Base-by-base conservation (phyloP, 768 basidiomycete species). In the Boletus rubescentipes region DNA sequence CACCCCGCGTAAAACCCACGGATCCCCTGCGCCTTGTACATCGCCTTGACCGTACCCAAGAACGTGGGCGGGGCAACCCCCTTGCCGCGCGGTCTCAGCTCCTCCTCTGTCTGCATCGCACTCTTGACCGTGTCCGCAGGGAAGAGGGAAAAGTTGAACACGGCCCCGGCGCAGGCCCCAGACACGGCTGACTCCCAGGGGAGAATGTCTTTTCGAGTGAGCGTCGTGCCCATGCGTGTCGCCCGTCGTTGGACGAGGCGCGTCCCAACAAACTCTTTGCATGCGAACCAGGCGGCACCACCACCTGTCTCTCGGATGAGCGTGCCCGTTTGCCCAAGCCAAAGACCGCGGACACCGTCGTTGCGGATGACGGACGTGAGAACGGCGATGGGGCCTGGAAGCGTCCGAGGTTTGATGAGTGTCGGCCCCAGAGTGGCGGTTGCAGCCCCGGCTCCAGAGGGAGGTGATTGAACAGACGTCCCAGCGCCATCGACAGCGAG, bases 61-160 rank as follows among this genome's bases (percentile, higher is more conserved):
- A 77, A 88, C 75, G 66, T 82, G 62, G 73, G 71, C 59, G 47
- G 62, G 36, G 66, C 51, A 39, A 55, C 55, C 15, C 68, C 61
- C 53, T 62, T 69, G 40, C 72, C 71, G 29, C 77, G 68, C 36
- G 86, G 83, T 9, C 89, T 77, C 52, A 96, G 77, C 71, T 97
- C 95, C 49, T 90, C 89, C 68, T 88, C 89, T 0, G 96, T 98
- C 77, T 98, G 96, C 67, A 98, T 91, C 53, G 92, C 81, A 58
- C 88, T 91, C 79, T 98, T 98, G 63, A 98, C 81, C 29, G 91
- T 90, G 72, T 98, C 96, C 5, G 94, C 94, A 0, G 96, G 96
- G 77, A 95, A 98, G 48, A 96, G 77, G n/a, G 91, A 79, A 63
- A 95, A 73, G 59, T 91, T 94, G 73, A 91, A 96, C 42, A 81